Conservation (phyloP, 257 asterid species). For the Catharanthus roseus region DNA sequence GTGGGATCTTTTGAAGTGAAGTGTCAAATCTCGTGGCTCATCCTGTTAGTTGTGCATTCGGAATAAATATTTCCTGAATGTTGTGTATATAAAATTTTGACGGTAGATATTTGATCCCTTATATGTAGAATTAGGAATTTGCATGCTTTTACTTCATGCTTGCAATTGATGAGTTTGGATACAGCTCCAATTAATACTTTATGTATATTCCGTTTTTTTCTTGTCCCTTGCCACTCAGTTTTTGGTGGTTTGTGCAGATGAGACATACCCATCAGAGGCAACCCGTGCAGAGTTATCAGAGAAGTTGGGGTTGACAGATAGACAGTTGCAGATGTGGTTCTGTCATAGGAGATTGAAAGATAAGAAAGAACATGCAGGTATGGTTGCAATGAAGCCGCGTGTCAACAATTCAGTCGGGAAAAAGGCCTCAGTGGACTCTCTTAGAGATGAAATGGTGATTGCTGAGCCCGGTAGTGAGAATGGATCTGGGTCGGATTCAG, state of each 20-base stretch:
- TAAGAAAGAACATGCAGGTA: conserved; percentile 74
- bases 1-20: neutral
- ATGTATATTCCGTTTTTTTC: neutral
- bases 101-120: neutral
- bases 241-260: conserved; percentile 55
- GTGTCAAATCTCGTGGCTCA: neutral
- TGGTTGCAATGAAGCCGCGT: conserved; percentile 52
- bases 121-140: neutral
- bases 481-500: conserved; percentile 52
- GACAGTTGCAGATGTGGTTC: conserved; percentile 99
- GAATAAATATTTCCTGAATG: neutral
- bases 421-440: conserved; percentile 45
- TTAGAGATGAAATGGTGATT: conserved; percentile 45
- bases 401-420: conserved; percentile 37
- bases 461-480: conserved; percentile 53
- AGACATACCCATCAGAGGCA: conserved; percentile 84
- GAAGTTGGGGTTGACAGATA: conserved; percentile 70
- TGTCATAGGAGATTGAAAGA: conserved; percentile 96
- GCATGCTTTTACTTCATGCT: neutral
- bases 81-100: neutral
- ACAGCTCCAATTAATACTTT: neutral
- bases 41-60: neutral
- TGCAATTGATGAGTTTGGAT: neutral
- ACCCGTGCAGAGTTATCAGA: conserved; percentile 74
- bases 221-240: conserved; percentile 6